These are phyloP conservation scores for Kwoniella mangroviensis DNA, from an alignment of 768 basidiomycete genomes.

Conservation along the genomic window DNA sequence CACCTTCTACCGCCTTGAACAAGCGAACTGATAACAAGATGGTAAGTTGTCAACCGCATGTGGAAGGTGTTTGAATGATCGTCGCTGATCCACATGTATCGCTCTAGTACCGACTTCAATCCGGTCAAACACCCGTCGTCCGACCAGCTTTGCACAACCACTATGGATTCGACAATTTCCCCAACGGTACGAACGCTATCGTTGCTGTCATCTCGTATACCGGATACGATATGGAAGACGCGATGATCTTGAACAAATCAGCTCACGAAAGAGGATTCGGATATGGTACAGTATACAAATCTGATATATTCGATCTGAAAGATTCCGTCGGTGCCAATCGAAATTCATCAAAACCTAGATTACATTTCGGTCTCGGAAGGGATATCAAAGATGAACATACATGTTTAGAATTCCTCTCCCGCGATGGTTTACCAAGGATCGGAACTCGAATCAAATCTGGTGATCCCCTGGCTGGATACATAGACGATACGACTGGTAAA, in stretches of 20 bases:
- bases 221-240: constrained; percentile 99
- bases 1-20: constrained; percentile 85
- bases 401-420: constrained; percentile 67
- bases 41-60: constrained; percentile 31
- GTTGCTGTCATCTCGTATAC: constrained; percentile 99
- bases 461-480: constrained; percentile 81
- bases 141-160: constrained; percentile 87
- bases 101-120: constrained; percentile 77
- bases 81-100: neutral
- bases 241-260: constrained; percentile 99
- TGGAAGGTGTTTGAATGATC: too few species aligned
- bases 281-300: constrained; percentile 96
- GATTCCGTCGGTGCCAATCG: constrained; percentile 69
- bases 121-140: constrained; percentile 91
- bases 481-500: constrained; percentile 78
- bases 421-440: constrained; percentile 81
- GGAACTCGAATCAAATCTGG: constrained; percentile 74
- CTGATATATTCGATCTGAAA: constrained; percentile 86
- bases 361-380: constrained; percentile 84
- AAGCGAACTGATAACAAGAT: constrained; percentile 98
- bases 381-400: constrained; percentile 67
- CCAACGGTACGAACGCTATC: constrained; percentile 95
- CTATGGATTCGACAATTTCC: constrained; percentile 98
- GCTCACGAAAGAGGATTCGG: constrained; percentile 97
- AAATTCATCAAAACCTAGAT: constrained; percentile 66